Evolutionary conservation across 148 eudicot species (phyloP), one percentile per base, ranked within the genome.

Genomic region (Simmondsia chinensis): DNA sequence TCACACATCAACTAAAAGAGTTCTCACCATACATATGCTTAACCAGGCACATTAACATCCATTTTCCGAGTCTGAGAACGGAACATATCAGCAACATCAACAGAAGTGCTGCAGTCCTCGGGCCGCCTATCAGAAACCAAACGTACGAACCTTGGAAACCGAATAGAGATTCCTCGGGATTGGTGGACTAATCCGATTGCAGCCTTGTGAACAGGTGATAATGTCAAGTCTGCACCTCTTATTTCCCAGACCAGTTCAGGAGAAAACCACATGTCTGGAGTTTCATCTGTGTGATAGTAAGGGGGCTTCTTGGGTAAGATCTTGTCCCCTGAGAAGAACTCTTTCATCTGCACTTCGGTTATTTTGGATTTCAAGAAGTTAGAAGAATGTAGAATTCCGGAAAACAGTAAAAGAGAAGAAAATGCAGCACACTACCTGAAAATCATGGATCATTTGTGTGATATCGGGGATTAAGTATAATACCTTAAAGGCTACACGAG

Each of bases 121-220:
- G 95, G 81, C 61, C 60, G 76, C 64, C 88, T 74, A 61, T 91
- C 97, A 0, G 60, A 28, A 20, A 66, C 46, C 25, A 80, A 50
- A 7, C 70, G 68, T 21, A 91, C 44, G 20, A 85, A 91, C 50
- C 97, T 82, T 0, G 97, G 97, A 59, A 91, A 91, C 35, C 97
- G 68, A 55, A 91, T 55, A 7, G 95, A 91, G 28, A 91, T 79
- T 31, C 95, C 97, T 27, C 94, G 81, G 15, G 89, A 67, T 9
- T 80, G 83, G 59, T 91, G 97, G 42, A 82, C 88, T 37, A 82
- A 57, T 7, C 97, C 89, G 4, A 76, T 61, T 25, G 88, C 97
- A 46, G 97, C 97, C 43, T 82, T 83, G 75, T 91, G 95, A 56
- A 77, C 95, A 5, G 95, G 97, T 3, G 97, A 91, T 20, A 91